Evolutionary conservation across 345 rosid genomes (phyloP), one percentile per base, ranked within the genome.

Genomic region (Melaleuca quinquenervia): DNA sequence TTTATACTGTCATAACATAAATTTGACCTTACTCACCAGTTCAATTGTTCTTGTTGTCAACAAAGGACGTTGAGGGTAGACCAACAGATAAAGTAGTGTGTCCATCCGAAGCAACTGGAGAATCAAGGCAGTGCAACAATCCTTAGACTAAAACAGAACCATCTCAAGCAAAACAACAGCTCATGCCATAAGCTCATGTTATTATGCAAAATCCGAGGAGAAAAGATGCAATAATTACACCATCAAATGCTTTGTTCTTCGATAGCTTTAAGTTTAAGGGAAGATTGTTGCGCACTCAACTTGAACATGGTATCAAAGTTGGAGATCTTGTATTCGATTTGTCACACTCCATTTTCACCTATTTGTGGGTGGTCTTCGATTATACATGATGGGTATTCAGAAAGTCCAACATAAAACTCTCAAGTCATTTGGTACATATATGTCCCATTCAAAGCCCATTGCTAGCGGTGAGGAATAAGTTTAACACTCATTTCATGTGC

Each of bases 41-140:
- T 97, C 98, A 45, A 97, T 97, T n/a, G 98, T 95, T 90, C 93
- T 92, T 75, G 98, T 97, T n/a, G 98, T 96, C 89, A 97, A 90
- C 85, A 96, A 89, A 84, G 98, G 99, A 53, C 97, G 92, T 84
- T 97, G 98, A 80, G 99, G 99, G 90, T 97, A 95, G 85, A 96
- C 99, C 91, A 96, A 93, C 58, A 95, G 90, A 90, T 96, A 97
- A 78, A 96, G 96, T 85, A 97, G 89, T 12, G 98, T 83, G 92
- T 97, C 99, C 98, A 94, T 96, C 90, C 98, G 95, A 84, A 87
- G 83, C 76, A 96, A 90, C 98, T 96, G 82, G 89, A 90, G 36
- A 78, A 82, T 64, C 80, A 87, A 58, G 50, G 41, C 36, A 70
- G 80, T 20, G 80, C 80, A 70, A 70, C 80, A 70, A 32, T 18